Evolutionary conservation across 148 eudicot species (phyloP).

Genomic region (Fagopyrum homotropicum): DNA sequence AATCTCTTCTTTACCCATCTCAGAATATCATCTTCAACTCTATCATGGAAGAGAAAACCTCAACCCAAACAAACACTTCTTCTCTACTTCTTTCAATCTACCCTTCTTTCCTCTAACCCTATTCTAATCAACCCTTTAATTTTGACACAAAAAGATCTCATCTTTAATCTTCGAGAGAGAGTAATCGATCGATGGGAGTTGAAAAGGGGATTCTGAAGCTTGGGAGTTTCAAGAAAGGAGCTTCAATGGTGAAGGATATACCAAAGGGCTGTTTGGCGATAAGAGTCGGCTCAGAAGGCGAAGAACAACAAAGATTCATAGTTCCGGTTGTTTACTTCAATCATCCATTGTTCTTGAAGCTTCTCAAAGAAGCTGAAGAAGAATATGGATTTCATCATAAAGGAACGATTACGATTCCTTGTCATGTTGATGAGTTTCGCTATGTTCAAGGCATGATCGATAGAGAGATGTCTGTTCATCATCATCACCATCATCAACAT

Average conservation of each 20-base stretch:
- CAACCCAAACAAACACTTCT: not conserved
- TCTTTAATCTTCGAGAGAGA: too few species aligned
- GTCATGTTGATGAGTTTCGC: constrained; percentile 43
- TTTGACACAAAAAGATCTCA: too few species aligned
- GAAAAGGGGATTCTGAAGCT: not conserved
- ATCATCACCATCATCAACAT: not conserved
- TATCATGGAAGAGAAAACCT: not conserved
- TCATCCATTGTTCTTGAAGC: constrained; percentile 45
- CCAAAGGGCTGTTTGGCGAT: constrained; percentile 53
- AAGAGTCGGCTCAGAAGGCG: constrained; percentile 27
- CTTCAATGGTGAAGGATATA: constrained; percentile 4
- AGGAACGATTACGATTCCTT: constrained; percentile 50
- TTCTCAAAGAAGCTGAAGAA: constrained; percentile 42
- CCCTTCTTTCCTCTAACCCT: not conserved
- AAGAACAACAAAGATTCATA: constrained; percentile 24
- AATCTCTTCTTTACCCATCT: not conserved
- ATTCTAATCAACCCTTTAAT: not conserved
- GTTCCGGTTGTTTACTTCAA: constrained; percentile 46
- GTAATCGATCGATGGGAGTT: not conserved
- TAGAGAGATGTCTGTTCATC: constrained; percentile 10
- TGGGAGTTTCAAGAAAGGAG: not conserved
- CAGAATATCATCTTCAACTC: too few species aligned
- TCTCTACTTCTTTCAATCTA: not conserved
- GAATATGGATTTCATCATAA: constrained; percentile 38
- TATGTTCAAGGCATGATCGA: constrained; percentile 35